Percentiles rank a stretch among this genome's conserved stretches.
Evolutionary conservation across 345 rosid species (phyloP).

Genomic region (Alliaria petiolata): DNA sequence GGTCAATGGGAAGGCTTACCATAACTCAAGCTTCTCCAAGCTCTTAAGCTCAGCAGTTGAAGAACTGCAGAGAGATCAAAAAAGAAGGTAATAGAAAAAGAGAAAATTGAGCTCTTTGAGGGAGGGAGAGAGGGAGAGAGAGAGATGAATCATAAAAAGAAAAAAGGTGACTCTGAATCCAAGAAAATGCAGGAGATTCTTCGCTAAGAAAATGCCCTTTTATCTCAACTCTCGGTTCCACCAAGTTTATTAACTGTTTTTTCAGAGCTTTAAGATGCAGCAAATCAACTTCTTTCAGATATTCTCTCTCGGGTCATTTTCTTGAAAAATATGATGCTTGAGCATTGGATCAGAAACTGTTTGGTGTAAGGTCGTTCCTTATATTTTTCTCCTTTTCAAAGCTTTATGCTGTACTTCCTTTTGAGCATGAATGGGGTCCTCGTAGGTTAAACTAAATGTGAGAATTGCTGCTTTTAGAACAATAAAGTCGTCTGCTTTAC

Average conservation of each 20-base stretch:
- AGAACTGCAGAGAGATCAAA: conserved; percentile 9
- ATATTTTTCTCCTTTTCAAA: background rate
- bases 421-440: conserved; percentile 27
- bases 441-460: conserved; percentile 13
- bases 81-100: background rate
- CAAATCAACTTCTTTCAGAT: conserved; percentile 22
- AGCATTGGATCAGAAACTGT: background rate
- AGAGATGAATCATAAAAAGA: background rate
- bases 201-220: no score
- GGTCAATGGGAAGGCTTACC: conserved; percentile 32
- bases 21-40: conserved; percentile 22
- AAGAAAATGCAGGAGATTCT: no score
- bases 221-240: conserved; percentile 23
- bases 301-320: conserved; percentile 18
- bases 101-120: background rate
- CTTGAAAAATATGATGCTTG: conserved; percentile 21
- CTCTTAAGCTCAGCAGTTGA: background rate
- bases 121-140: background rate
- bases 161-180: conserved; percentile 34
- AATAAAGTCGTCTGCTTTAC: conserved; percentile 23
- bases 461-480: conserved; percentile 18
- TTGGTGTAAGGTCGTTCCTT: conserved; percentile 16
- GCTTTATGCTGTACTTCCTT: conserved; percentile 23
- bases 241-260: conserved; percentile 14
- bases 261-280: conserved; percentile 25